Evolutionary conservation across 1,284 basidiomycete genomes (phyloP), one percentile per base, ranked within the genome.

Genomic region (Ceratorhiza oryzae-sativae): DNA sequence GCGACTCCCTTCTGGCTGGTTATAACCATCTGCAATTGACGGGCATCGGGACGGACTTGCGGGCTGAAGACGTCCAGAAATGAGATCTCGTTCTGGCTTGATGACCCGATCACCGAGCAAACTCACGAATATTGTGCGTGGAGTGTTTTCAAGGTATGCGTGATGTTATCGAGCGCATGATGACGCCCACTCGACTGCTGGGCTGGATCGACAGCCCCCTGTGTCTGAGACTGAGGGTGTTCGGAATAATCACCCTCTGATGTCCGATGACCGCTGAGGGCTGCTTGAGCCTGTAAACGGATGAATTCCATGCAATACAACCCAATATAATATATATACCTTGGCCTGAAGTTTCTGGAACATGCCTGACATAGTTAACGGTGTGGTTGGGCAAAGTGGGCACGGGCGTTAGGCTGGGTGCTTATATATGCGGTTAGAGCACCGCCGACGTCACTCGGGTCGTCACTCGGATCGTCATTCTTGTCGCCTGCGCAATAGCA

Each of bases 101-200:
- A 34, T 42, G 65, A 49, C 49, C 23, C 45, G n/a, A 25, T 15
- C 58, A 23, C 23, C 45, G n/a, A 25, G 13, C 58, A 23, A 41
- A 82, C 87, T 77, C 75, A 90, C 88, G 86, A 83, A 78, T 93
- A 93, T 76, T 90, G 89, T 76, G 92, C 89, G 68, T 90, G 87
- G 67, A 93, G 81, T 41, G 82, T 83, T 55, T 91, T 86, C 58
- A 93, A 83, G 77, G 91, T 89, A 76, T 93, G 84, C 72, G 87
- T 73, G 15, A 75, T 72, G 42, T 61, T 74, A 23, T 75, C 75
- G 36, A 75, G 51, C 25, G 72, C 71, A 68, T 72, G 72, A 27
- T 73, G 74, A 23, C 74, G 62, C 25, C 73, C 71, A 20, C 58
- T 55, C 18, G 72, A 58, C 23, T 70, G 67, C 23, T 70, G 67